Evolutionary conservation across 768 basidiomycete species (phyloP).

Genomic region (Tulasnella sp.): DNA sequence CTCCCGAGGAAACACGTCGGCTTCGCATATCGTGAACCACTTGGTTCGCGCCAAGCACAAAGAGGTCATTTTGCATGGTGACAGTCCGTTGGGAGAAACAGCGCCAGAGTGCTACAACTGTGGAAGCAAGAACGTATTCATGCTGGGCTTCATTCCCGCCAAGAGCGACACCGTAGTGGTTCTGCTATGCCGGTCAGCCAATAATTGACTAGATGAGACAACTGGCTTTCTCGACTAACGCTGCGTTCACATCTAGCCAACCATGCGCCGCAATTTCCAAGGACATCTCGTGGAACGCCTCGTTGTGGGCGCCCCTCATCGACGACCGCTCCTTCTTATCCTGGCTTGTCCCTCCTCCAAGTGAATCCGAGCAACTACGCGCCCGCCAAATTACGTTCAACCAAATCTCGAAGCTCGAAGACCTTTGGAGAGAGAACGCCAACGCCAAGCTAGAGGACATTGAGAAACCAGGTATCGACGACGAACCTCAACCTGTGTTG

Average conservation of each 20-base stretch:
- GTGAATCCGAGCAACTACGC: conserved; percentile 90
- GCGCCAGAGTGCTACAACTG: conserved; percentile 99
- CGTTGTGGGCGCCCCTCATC: conserved; percentile 96
- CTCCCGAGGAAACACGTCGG: conserved; percentile 94
- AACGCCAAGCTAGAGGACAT: conserved; percentile 93
- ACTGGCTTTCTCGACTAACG: conserved; percentile 16
- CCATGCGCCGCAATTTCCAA: conserved; percentile 96
- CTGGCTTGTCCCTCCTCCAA: conserved; percentile 97
- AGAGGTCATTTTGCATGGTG: conserved; percentile 94
- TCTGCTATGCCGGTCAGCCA: conserved; percentile 82
- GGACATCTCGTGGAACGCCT: conserved; percentile 98
- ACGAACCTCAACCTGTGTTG: conserved; percentile 90
- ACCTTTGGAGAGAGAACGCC: conserved; percentile 95
- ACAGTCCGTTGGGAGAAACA: conserved; percentile 93
- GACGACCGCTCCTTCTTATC: conserved; percentile 99
- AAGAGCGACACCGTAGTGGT: conserved; percentile 99
- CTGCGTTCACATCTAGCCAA: conserved; percentile 53
- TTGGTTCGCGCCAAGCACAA: conserved; percentile 99
- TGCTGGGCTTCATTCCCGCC: conserved; percentile 98
- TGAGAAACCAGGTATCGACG: conserved; percentile 95
- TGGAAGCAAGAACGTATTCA: conserved; percentile 98
- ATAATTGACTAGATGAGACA: conserved; percentile 5
- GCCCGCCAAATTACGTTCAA: conserved; percentile 96
- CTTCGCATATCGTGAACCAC: conserved; percentile 98
- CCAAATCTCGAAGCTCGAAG: conserved; percentile 96